phyloP scores from a whole-genome alignment of 139 green algal species.

The Chlorella sorokiniana region DNA sequence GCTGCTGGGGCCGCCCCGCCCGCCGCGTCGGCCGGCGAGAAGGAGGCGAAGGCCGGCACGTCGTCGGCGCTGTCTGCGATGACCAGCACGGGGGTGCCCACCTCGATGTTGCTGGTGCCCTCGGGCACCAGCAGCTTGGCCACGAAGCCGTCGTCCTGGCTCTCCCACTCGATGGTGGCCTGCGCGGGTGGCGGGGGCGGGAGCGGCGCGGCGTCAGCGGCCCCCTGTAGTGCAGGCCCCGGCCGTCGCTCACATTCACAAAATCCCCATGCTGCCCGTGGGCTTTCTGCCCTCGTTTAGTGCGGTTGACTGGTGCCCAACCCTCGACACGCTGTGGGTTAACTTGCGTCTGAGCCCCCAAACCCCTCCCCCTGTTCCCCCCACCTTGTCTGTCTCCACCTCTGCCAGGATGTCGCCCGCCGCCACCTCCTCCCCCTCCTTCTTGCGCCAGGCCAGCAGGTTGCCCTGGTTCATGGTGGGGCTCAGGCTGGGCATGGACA shows the following conservation, averaged over 20 bases:
- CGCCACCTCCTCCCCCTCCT: constrained; percentile 68
- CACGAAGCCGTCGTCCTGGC: constrained; percentile 92
- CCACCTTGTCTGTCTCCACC: constrained; percentile 95
- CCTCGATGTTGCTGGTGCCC: constrained; percentile 71
- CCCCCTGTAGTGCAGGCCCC: no score
- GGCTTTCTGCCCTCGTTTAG: no score
- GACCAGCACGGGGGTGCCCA: constrained; percentile 66
- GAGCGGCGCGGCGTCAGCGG: no score
- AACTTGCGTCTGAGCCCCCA: no score
- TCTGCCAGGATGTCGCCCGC: constrained; percentile 82
- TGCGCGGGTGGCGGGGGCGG: constrained; percentile 46
- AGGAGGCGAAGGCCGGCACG: constrained; percentile 73
- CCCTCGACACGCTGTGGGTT: no score
- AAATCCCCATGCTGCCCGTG: no score
- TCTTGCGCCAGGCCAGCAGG: constrained; percentile 85
- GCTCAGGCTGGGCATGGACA: constrained; percentile 88
- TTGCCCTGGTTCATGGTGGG: constrained; percentile 94
- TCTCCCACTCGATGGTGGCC: constrained; percentile 93
- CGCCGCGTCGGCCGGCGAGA: constrained; percentile 59
- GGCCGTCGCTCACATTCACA: no score
- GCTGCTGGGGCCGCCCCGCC: not conserved
- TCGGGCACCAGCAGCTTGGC: constrained; percentile 79
- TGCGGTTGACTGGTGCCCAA: no score
- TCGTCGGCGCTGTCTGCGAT: constrained; percentile 74
- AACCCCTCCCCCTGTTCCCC: constrained; percentile 55